Conservation (phyloP, 805 yeast species). For the Nakazawaea holstii region DNA sequence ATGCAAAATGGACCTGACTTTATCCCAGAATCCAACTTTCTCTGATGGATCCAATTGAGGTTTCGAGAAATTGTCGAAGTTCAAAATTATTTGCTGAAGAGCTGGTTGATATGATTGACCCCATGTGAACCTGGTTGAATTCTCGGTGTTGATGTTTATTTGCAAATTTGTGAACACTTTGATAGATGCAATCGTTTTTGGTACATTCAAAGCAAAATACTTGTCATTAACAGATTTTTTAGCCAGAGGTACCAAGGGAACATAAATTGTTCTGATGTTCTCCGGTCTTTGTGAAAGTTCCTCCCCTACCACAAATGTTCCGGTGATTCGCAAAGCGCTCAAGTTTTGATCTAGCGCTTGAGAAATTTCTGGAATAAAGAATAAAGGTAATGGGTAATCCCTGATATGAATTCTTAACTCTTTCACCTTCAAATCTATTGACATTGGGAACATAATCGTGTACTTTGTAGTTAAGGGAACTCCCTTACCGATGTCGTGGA, state of each 20-base stretch:
- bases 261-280: conserved; percentile 53
- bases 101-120: conserved; percentile 83
- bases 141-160: conserved; percentile 46
- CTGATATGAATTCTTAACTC: conserved; percentile 69
- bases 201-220: conserved; percentile 55
- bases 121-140: conserved; percentile 72
- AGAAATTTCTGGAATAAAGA: conserved; percentile 58
- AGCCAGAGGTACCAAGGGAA: conserved; percentile 54
- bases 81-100: conserved; percentile 70
- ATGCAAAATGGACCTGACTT: conserved; percentile 69
- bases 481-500: conserved; percentile 75
- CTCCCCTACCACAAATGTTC: conserved; percentile 70
- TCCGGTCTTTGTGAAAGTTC: conserved; percentile 43
- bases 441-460: conserved; percentile 63
- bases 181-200: conserved; percentile 71
- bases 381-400: conserved; percentile 82
- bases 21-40: conserved; percentile 92
- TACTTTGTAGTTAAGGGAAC: conserved; percentile 67
- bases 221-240: conserved; percentile 29
- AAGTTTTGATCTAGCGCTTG: conserved; percentile 20
- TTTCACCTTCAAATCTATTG: conserved; percentile 46
- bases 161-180: conserved; percentile 63
- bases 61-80: conserved; percentile 78
- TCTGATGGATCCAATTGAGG: conserved; percentile 86
- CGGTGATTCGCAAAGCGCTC: conserved; percentile 32